Evolutionary conservation across 805 yeast genomes (phyloP), one percentile per base, ranked within the genome.

Genomic region (Candida ficus): DNA sequence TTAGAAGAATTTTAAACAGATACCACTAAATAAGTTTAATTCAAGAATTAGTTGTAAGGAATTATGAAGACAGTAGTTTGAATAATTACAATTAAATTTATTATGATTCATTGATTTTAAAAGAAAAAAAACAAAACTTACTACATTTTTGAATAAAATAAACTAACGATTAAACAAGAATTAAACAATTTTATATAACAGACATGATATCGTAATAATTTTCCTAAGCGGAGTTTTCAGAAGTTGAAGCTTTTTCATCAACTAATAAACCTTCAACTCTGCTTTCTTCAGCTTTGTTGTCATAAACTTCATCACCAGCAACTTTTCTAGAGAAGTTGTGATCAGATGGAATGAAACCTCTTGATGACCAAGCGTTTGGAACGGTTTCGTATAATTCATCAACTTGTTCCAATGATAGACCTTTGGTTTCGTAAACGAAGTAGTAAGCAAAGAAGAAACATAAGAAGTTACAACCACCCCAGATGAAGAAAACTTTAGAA

Each of bases 401-500:
- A 49, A 82, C 76, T 58, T 81, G 81, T 59, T 82, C 88, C 57
- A 82, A 71, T 20, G 78, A 63, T 52, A 78, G 70, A 44, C 84
- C 83, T 63, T 76, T 78, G 33, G 88, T 81, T 64, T 82, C 87
- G 45, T 73, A 73, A 49, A 79, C 75, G 45, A 66, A 65, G 63
- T 72, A 66, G 65, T 65, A 79, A 27, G 76, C 80, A 60, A 73
- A 78, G 62, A 76, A 64, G 62, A 74, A 64, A 37, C 80, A 70
- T 48, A 77, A 66, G 37, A 73, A 54, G 58, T 75, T 68, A 64
- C 81, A 79, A 7, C 81, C 79, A 30, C 89, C 90, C 86, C 89
- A 83, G 35, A 83, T 75, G 62, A 80, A 83, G 65, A 80, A 81
- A 32, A 80, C 83, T 50, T 74, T 76, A 39, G 76, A 71, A n/a